Conservation (phyloP, 495 filamentous ascomycete species). For the Paragyromitra xinjiangensis region DNA sequence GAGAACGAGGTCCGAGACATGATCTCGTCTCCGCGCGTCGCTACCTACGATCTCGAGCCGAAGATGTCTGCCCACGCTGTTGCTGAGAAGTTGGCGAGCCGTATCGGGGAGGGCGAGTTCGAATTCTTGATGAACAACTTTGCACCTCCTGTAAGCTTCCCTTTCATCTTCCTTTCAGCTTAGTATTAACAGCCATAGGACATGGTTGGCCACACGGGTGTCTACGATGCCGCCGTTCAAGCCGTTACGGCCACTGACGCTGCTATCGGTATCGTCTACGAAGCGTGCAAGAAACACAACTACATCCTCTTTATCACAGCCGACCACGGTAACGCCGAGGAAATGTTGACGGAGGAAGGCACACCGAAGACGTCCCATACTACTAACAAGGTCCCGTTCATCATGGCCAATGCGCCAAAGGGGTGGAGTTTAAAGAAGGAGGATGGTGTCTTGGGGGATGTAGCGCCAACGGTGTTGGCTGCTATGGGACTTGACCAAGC, state of each 20-base stretch:
- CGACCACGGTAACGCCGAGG: slow-evolving; percentile 98
- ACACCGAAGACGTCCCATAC: slow-evolving; percentile 98
- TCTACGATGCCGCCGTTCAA: slow-evolving; percentile 93
- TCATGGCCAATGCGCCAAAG: slow-evolving; percentile 95
- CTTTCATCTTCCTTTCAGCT: background rate
- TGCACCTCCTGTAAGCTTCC: slow-evolving; percentile 71
- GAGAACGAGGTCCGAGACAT: slow-evolving; percentile 84
- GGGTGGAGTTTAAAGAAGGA: slow-evolving; percentile 87
- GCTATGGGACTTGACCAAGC: slow-evolving; percentile 91
- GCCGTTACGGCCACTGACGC: slow-evolving; percentile 86
- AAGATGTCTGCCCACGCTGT: slow-evolving; percentile 93
- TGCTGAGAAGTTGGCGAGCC: slow-evolving; percentile 83
- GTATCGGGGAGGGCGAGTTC: slow-evolving; percentile 80
- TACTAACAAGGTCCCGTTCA: slow-evolving; percentile 94
- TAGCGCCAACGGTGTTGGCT: slow-evolving; percentile 88
- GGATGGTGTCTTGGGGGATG: slow-evolving; percentile 90
- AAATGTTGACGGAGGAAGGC: slow-evolving; percentile 95
- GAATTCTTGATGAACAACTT: slow-evolving; percentile 99
- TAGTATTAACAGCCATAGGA: slow-evolving; percentile 61
- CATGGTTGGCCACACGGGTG: slow-evolving; percentile 99
- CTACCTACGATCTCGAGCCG: slow-evolving; percentile 97
- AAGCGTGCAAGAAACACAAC: slow-evolving; percentile 88
- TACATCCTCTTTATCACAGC: slow-evolving; percentile 94
- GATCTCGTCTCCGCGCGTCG: slow-evolving; percentile 76
- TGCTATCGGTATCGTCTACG: slow-evolving; percentile 89